phyloP scores from a whole-genome alignment of 352 stramenopile genomes.

The Phytophthora tentaculata region DNA sequence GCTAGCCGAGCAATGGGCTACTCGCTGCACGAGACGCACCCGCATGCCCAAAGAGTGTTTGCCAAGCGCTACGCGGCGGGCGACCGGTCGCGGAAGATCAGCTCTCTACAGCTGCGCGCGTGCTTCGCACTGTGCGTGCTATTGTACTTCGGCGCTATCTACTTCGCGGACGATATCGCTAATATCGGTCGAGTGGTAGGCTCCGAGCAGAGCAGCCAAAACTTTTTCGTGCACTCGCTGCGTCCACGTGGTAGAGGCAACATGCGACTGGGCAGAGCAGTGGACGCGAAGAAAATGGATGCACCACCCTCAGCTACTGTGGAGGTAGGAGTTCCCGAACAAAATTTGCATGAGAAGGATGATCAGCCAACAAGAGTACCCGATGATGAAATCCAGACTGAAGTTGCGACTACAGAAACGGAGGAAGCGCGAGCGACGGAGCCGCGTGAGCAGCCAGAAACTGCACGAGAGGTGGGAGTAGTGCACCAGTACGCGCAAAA shows the following conservation, averaged over 20 bases:
- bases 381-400: slow-evolving; percentile 9
- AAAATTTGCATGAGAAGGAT: background rate
- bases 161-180: slow-evolving; percentile 60
- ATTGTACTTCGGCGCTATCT: slow-evolving; percentile 56
- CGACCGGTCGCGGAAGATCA: slow-evolving; percentile 44
- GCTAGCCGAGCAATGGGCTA: slow-evolving; percentile 10
- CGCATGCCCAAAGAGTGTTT: slow-evolving; percentile 20
- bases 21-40: slow-evolving; percentile 27
- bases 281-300: slow-evolving; percentile 31
- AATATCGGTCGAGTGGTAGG: slow-evolving; percentile 37
- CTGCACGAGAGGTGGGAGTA: background rate
- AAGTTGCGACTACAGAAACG: slow-evolving; percentile 20
- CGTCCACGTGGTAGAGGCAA: slow-evolving; percentile 19
- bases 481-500: background rate
- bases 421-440: slow-evolving; percentile 19
- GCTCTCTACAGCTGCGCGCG: slow-evolving; percentile 51
- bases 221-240: slow-evolving; percentile 45
- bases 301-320: background rate
- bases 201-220: slow-evolving; percentile 35
- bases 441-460: slow-evolving; percentile 6
- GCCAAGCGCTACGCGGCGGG: slow-evolving; percentile 25
- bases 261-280: slow-evolving; percentile 31
- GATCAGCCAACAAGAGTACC: background rate
- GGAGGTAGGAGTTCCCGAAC: background rate
- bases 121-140: slow-evolving; percentile 63